Evolutionary conservation across 495 filamentous ascomycete species (phyloP).

Genomic region (Trichoderma virens): DNA sequence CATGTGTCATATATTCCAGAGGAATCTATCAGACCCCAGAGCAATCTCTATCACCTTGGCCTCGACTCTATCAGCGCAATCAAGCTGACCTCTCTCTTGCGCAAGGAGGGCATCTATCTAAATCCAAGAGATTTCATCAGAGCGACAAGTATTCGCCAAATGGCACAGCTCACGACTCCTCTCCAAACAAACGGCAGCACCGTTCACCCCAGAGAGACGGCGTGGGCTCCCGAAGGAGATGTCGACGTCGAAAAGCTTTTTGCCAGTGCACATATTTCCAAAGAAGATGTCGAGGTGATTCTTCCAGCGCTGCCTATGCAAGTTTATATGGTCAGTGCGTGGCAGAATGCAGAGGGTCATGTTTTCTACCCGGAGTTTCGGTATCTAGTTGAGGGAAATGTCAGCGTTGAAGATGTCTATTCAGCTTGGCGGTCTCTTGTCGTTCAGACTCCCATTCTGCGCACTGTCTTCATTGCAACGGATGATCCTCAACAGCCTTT

Average conservation of each 20-base stretch:
- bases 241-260: slow-evolving; percentile 28
- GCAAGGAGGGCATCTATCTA: slow-evolving; percentile 48
- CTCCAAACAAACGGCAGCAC: background rate
- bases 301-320: slow-evolving; percentile 65
- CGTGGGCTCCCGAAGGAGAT: slow-evolving; percentile 20
- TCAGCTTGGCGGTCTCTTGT: slow-evolving; percentile 52
- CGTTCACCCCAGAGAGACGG: background rate
- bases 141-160: slow-evolving; percentile 53
- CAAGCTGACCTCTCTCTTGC: slow-evolving; percentile 57
- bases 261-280: slow-evolving; percentile 20
- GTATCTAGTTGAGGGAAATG: slow-evolving; percentile 33
- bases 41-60: slow-evolving; percentile 76
- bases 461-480: slow-evolving; percentile 53
- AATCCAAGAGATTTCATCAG: slow-evolving; percentile 59
- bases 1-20: slow-evolving; percentile 53
- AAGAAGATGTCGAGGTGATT: slow-evolving; percentile 42
- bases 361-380: slow-evolving; percentile 58
- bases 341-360: slow-evolving; percentile 53
- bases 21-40: slow-evolving; percentile 50
- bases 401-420: slow-evolving; percentile 29
- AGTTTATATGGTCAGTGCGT: slow-evolving; percentile 59
- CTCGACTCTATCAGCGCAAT: slow-evolving; percentile 89
- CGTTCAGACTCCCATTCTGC: slow-evolving; percentile 46
- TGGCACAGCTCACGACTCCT: slow-evolving; percentile 23
- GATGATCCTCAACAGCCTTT: slow-evolving; percentile 36